Percentiles rank a stretch among this genome's conserved stretches.
Evolutionary conservation across 768 basidiomycete species (phyloP).

Genomic region (Xerocomellus intermedius): DNA sequence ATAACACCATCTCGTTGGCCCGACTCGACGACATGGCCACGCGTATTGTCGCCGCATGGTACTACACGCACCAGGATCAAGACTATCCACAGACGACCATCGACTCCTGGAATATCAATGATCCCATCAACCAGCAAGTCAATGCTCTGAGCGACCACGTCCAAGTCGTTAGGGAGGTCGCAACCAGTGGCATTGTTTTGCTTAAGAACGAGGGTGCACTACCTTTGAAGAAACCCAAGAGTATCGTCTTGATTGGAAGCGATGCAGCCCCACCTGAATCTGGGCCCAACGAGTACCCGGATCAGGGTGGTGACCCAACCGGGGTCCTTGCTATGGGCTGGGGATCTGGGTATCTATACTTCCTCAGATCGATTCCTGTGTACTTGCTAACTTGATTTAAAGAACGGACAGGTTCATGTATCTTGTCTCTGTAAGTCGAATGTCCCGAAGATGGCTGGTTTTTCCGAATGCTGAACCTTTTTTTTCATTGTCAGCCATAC

Average conservation of each 20-base stretch:
- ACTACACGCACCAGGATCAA: slow-evolving; percentile 34
- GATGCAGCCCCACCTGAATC: slow-evolving; percentile 59
- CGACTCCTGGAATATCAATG: slow-evolving; percentile 27
- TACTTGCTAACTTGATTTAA: not conserved
- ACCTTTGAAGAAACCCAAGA: slow-evolving; percentile 59
- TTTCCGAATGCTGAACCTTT: not conserved
- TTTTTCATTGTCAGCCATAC: slow-evolving; percentile 48
- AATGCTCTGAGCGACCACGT: slow-evolving; percentile 59
- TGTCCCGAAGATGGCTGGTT: not conserved
- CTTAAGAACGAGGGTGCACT: slow-evolving; percentile 63
- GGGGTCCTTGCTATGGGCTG: slow-evolving; percentile 90
- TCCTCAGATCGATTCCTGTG: not conserved
- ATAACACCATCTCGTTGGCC: slow-evolving; percentile 53
- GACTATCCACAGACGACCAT: slow-evolving; percentile 27
- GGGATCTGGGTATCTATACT: slow-evolving; percentile 64
- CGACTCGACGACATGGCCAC: slow-evolving; percentile 72
- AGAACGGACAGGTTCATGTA: slow-evolving; percentile 76
- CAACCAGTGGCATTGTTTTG: slow-evolving; percentile 61
- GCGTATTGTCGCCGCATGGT: slow-evolving; percentile 68
- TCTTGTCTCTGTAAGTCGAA: slow-evolving; percentile 59
- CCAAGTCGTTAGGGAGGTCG: slow-evolving; percentile 57
- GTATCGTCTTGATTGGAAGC: slow-evolving; percentile 60
- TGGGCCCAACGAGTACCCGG: slow-evolving; percentile 71
- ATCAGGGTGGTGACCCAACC: slow-evolving; percentile 54
- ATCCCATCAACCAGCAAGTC: slow-evolving; percentile 41